phyloP scores from a whole-genome alignment of 768 basidiomycete genomes.

The Naganishia kalamii region DNA sequence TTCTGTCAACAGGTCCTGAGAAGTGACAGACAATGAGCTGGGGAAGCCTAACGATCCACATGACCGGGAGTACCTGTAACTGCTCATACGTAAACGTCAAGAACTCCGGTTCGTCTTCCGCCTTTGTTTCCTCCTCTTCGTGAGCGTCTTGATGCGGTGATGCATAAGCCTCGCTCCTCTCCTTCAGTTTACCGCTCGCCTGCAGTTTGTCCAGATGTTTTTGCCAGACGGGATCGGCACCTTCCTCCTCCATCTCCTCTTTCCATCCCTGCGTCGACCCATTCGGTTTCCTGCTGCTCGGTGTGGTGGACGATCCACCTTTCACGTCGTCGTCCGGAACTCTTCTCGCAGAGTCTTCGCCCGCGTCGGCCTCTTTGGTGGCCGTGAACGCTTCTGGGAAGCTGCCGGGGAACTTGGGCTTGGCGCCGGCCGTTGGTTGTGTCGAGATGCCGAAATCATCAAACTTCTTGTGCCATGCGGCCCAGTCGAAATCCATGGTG shows the following conservation, averaged over 20 bases:
- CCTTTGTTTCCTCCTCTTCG: background rate
- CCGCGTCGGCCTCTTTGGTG: too few relatives aligned
- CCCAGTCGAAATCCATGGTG: slow-evolving; percentile 7
- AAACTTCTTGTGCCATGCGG: slow-evolving; percentile 14
- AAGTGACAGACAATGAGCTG: background rate
- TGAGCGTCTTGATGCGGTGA: background rate
- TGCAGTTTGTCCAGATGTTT: slow-evolving; percentile 10
- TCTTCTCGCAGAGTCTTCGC: background rate
- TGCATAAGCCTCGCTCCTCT: background rate
- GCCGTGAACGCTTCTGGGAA: background rate
- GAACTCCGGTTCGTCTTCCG: background rate
- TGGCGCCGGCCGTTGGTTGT: background rate
- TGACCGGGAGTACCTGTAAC: background rate
- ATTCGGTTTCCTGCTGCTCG: background rate
- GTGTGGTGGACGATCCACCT: too few relatives aligned
- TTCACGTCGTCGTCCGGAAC: background rate
- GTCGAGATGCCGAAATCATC: slow-evolving; percentile 7
- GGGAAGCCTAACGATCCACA: background rate
- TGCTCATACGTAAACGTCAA: slow-evolving; percentile 3
- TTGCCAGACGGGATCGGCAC: slow-evolving; percentile 1
- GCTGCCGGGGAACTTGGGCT: slow-evolving; percentile 6
- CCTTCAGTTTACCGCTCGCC: slow-evolving; percentile 1
- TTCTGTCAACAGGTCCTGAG: slow-evolving; percentile 1
- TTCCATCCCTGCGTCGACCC: background rate
- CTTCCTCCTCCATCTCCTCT: slow-evolving; percentile 8